Base-by-base conservation (phyloP, 768 basidiomycete genomes). In the Asterophora lycoperdoides region DNA sequence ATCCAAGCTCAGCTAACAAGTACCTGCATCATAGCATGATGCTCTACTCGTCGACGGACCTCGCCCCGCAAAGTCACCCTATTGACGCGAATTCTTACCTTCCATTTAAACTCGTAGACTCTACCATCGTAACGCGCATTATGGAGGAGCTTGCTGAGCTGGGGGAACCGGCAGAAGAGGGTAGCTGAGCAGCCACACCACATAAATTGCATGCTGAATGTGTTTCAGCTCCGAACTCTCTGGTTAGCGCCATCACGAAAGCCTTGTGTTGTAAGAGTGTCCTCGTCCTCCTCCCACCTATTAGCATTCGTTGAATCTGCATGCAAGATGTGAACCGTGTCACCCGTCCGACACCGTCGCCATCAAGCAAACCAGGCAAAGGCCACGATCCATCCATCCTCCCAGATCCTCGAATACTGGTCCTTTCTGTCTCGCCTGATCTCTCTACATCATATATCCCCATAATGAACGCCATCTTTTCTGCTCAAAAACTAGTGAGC, bases 381-480 rank as follows among this genome's bases (percentile, higher is more conserved):
- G 58, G 54, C 4, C 56, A 60, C 28, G 65, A 70, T 53, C 60
- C 63, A 3, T 53, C 61, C 35, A 57, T 60, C 39, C 63, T 68
- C 46, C 65, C 69, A 32, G 67, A 73, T 58, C 70, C 70, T 46
- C 64, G 67, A 41, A 70, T 72, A 37, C 66, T 68, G 62, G 88
- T 98, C 54, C 74, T 99, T 45, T 94, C 93, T 34, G 93, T 96
- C 46, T 95, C 94, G 9, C 90, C 91, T 13, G 89, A 95, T 68
- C 76, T 86, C 23, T 86, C 89, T 8, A 78, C 84, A 7, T 91
- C 93, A 8, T 99, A 99, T 67, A 95, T 98, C 41, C 91, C 95
- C 19, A 84, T 98, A 63, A 99, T 99, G 96, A 98, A 98, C 64
- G 86, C 93, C 46, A 98, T 98, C 41, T 99, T 99, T 69, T 93